phyloP scores from a whole-genome alignment of 2,329 filamentous ascomycete species.

The Colletotrichum nymphaeae region DNA sequence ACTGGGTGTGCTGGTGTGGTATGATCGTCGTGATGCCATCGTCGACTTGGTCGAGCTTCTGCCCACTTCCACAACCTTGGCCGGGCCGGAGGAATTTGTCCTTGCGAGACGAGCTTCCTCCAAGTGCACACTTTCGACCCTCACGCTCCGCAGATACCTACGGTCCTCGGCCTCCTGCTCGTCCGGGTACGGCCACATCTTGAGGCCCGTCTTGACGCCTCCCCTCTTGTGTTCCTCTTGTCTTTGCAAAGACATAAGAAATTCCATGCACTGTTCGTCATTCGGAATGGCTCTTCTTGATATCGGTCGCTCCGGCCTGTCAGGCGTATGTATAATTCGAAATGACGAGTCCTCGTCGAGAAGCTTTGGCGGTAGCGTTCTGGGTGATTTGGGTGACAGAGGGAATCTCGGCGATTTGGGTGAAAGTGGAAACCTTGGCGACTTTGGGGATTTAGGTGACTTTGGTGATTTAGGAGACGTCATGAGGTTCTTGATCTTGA shows the following conservation, averaged over 20 bases:
- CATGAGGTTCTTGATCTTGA: slow-evolving; percentile 27
- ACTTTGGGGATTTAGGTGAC: slow-evolving; percentile 16
- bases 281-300: slow-evolving; percentile 32
- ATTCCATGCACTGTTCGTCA: slow-evolving; percentile 37
- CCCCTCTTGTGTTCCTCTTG: slow-evolving; percentile 29
- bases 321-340: slow-evolving; percentile 32
- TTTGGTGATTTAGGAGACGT: slow-evolving; percentile 15
- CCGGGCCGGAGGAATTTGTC: slow-evolving; percentile 27
- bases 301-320: slow-evolving; percentile 31
- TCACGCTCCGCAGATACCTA: slow-evolving; percentile 16
- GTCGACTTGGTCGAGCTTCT: slow-evolving; percentile 31
- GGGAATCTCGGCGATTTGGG: not conserved
- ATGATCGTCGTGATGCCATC: slow-evolving; percentile 4
- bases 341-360: slow-evolving; percentile 18
- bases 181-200: slow-evolving; percentile 27
- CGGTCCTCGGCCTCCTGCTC: slow-evolving; percentile 16
- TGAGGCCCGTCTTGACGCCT: slow-evolving; percentile 11
- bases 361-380: not conserved
- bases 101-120: slow-evolving; percentile 31
- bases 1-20: not conserved
- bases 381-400: not conserved
- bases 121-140: slow-evolving; percentile 30
- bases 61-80: slow-evolving; percentile 29
- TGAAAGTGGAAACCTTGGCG: not conserved
- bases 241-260: slow-evolving; percentile 32